Evolutionary conservation across 2,329 filamentous ascomycete genomes (phyloP).

Genomic region (Beauveria bassiana): DNA sequence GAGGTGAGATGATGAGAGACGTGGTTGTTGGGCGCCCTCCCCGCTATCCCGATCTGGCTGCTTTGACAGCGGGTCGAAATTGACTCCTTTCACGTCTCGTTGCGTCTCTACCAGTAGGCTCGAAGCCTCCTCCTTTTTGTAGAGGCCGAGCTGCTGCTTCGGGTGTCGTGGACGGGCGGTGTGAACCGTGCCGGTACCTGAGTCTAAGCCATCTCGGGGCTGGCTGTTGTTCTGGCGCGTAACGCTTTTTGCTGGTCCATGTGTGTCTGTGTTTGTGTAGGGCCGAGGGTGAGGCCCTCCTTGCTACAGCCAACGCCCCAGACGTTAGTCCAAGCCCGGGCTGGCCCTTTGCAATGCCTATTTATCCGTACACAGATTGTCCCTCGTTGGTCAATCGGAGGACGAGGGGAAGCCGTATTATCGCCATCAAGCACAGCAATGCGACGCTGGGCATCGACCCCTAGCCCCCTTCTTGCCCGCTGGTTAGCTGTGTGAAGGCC

Average conservation of each 20-base stretch:
- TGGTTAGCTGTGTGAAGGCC: not conserved
- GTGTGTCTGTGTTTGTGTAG: not conserved
- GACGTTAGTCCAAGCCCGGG: not conserved
- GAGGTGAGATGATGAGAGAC: not conserved
- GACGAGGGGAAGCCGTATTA: not conserved
- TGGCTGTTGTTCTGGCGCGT: not conserved
- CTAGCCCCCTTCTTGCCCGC: not conserved
- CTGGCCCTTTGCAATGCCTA: not conserved
- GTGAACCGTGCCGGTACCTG: not conserved
- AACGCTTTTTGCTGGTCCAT: not conserved
- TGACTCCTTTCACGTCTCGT: not conserved
- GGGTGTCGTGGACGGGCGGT: not conserved
- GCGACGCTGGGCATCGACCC: not conserved
- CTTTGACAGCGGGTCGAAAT: not conserved
- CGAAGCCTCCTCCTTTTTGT: not conserved
- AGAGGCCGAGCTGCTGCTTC: not conserved
- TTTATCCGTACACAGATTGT: not conserved
- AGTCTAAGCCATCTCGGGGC: not conserved
- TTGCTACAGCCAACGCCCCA: slow-evolving; percentile 3
- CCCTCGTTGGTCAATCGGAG: not conserved
- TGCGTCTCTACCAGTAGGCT: not conserved
- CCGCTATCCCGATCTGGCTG: slow-evolving; percentile 2
- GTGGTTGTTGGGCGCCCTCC: not conserved
- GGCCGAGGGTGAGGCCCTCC: not conserved
- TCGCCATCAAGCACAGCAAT: not conserved